Conservation (phyloP, 352 stramenopile species). For the Globisporangium radiosum region DNA sequence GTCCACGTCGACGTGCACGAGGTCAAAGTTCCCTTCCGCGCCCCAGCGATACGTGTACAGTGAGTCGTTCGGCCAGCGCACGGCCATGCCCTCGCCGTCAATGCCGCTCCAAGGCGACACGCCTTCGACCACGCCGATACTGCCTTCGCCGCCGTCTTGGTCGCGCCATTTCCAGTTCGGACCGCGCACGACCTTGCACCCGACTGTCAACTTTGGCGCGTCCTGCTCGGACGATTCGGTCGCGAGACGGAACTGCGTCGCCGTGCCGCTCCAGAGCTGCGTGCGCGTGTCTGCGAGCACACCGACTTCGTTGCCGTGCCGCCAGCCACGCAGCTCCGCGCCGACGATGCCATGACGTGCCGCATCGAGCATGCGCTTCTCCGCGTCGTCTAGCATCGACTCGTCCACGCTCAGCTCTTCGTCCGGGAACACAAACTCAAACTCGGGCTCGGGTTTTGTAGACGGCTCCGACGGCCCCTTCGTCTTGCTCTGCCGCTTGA, state of each 20-base stretch:
- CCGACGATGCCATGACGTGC: constrained; percentile 67
- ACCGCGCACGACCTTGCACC: constrained; percentile 85
- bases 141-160: constrained; percentile 83
- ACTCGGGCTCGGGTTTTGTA: constrained; percentile 26
- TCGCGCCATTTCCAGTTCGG: constrained; percentile 89
- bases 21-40: constrained; percentile 82
- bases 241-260: constrained; percentile 64
- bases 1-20: constrained; percentile 81
- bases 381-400: constrained; percentile 39
- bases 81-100: constrained; percentile 85
- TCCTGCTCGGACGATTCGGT: constrained; percentile 36
- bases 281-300: constrained; percentile 63
- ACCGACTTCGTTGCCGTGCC: constrained; percentile 68
- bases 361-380: constrained; percentile 53
- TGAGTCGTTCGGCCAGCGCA: constrained; percentile 84
- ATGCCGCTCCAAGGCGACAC: constrained; percentile 85
- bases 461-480: constrained; percentile 7
- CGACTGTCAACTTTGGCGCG: constrained; percentile 62
- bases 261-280: constrained; percentile 65
- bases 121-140: constrained; percentile 73
- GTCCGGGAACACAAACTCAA: constrained; percentile 67
- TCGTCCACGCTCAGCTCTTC: constrained; percentile 54
- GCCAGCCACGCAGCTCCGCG: constrained; percentile 45
- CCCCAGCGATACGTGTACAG: constrained; percentile 87
- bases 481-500: constrained; percentile 31